Evolutionary conservation across 148 eudicot genomes (phyloP).

Genomic region (Chenopodium berlandieri): DNA sequence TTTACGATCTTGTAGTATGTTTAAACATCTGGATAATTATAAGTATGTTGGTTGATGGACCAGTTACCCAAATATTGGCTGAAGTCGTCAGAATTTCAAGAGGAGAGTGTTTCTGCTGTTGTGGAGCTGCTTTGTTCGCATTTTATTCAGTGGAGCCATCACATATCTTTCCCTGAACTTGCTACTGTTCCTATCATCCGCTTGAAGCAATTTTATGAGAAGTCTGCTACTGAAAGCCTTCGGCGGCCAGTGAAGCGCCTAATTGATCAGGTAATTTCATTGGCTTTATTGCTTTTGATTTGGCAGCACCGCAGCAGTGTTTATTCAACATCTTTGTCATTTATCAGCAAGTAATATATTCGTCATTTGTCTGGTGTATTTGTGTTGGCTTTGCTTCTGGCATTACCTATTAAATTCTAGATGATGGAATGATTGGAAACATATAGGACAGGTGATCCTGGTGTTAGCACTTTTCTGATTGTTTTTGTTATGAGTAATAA

Average conservation of each 20-base stretch:
- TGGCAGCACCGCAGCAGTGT: not conserved
- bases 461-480: not conserved
- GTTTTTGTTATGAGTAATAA: not conserved
- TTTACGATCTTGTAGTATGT: not conserved
- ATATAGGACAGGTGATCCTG: not conserved
- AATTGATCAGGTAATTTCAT: slow-evolving; percentile 69
- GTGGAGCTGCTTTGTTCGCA: slow-evolving; percentile 69
- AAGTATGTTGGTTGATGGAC: slow-evolving; percentile 16
- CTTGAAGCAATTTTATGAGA: slow-evolving; percentile 62
- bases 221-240: slow-evolving; percentile 52
- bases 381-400: not conserved
- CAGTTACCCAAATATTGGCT: slow-evolving; percentile 87
- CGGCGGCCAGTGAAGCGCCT: slow-evolving; percentile 67
- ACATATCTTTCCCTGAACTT: slow-evolving; percentile 89
- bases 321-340: not conserved
- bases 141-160: slow-evolving; percentile 83
- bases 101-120: slow-evolving; percentile 59
- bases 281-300: not conserved
- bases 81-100: slow-evolving; percentile 66
- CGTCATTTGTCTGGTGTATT: not conserved
- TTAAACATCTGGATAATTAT: not conserved
- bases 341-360: not conserved
- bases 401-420: not conserved
- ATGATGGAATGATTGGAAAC: not conserved
- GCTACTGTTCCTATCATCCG: slow-evolving; percentile 73